Evolutionary conservation across 2,329 filamentous ascomycete genomes (phyloP).

Genomic region (Colletotrichum limetticola): DNA sequence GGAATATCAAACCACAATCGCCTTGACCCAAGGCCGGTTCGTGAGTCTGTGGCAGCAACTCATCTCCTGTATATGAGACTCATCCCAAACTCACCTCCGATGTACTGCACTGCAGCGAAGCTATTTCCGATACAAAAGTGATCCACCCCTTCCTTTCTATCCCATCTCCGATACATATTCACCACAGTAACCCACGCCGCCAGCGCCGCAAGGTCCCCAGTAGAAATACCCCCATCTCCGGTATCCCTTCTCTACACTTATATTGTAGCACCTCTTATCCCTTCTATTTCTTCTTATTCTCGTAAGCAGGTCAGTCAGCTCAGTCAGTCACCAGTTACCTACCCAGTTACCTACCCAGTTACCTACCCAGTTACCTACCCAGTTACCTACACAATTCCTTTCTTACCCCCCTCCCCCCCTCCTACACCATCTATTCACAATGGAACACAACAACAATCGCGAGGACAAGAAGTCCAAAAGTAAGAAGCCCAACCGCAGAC

Average conservation of each 20-base stretch:
- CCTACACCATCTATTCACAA: too few relatives aligned
- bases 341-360: too few relatives aligned
- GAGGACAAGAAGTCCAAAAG: too few relatives aligned
- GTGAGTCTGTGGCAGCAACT: too few relatives aligned
- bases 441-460: too few relatives aligned
- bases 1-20: too few relatives aligned
- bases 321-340: too few relatives aligned
- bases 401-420: too few relatives aligned
- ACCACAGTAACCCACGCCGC: background rate
- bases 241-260: background rate
- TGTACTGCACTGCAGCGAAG: background rate
- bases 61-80: background rate
- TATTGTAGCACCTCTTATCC: background rate
- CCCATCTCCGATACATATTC: constrained; percentile 4
- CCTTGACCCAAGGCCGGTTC: too few relatives aligned
- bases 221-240: background rate
- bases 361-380: too few relatives aligned
- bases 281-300: background rate
- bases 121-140: background rate
- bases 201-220: background rate
- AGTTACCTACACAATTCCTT: too few relatives aligned
- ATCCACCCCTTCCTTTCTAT: background rate
- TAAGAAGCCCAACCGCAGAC: background rate
- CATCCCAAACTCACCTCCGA: background rate
- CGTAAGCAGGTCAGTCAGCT: background rate